Evolutionary conservation across 2,329 filamentous ascomycete species (phyloP).

Genomic region (Ascochyta fabae): DNA sequence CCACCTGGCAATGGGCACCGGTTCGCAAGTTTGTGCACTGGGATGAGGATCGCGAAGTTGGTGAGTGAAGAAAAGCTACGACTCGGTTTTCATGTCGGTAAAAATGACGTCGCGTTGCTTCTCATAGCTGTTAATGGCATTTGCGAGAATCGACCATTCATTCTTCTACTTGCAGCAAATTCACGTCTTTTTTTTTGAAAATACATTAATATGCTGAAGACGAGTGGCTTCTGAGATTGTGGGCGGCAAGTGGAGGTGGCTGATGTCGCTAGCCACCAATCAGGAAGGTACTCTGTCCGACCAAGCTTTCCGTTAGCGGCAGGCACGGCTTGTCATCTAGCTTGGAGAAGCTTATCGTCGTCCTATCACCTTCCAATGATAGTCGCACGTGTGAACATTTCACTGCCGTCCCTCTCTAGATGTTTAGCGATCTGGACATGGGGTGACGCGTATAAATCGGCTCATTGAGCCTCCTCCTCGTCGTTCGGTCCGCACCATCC

Average conservation of each 20-base stretch:
- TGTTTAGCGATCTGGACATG: constrained; percentile 1
- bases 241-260: constrained; percentile 3
- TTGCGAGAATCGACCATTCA: no score
- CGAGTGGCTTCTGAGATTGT: neutral
- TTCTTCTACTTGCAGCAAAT: no score
- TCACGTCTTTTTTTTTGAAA: no score
- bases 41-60: constrained; percentile 62
- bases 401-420: constrained; percentile 1
- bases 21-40: constrained; percentile 56
- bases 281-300: constrained; percentile 25
- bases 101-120: no score
- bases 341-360: constrained; percentile 31
- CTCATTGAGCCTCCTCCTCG: neutral
- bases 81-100: neutral
- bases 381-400: constrained; percentile 21
- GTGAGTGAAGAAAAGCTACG: constrained; percentile 43
- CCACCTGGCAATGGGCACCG: constrained; percentile 58
- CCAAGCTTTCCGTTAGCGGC: constrained; percentile 26
- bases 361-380: constrained; percentile 19
- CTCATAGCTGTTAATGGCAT: no score
- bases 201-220: neutral
- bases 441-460: constrained; percentile 4
- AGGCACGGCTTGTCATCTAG: constrained; percentile 18
- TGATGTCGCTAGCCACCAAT: constrained; percentile 23
- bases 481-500: neutral